Evolutionary conservation across 2,329 filamentous ascomycete genomes (phyloP), one percentile per base, ranked within the genome.

Genomic region (Epichloe baconii): DNA sequence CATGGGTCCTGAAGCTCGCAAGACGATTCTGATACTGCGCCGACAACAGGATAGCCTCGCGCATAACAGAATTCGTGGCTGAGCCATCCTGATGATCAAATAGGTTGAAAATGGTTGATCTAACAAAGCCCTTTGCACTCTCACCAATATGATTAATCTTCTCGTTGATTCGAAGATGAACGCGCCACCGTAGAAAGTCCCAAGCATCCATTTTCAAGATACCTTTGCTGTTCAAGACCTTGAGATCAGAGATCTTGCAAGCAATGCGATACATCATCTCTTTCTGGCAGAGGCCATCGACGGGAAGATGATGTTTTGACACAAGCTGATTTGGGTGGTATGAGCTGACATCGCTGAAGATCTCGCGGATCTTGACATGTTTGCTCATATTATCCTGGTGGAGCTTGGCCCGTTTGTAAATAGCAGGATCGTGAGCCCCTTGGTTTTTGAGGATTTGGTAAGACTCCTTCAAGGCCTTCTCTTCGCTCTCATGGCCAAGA

Each of bases 251-350:
- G 4, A 70, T 51, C 34, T 65, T 65, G 48, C 62, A 64, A 0
- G 63, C 65, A 2, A 70, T 48, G 3, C 58, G 61, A 43, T 70
- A 69, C 59, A 70, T 67, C 2, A 60, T 11, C 14, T 68, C 66
- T 46, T 62, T 61, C 1, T 64, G 56, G 46, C 67, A 70, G 0
- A 71, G 43, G 0, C 68, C 68, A 0, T 53, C 44, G 0, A 15
- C 6, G 0, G 66, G 66, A 0, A 70, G 54, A 41, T 67, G 61
- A 8, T 57, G 48, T 50, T 66, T 68, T 2, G 60, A 53, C 1
- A 68, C 58, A 0, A 70, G 50, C 41, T 69, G 68, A 42, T 71
- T 71, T 0, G 68, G 68, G 42, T 70, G 68, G 11, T 67, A 63
- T 0, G 41, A 40, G 2, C 58, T 56, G 1, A 54, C 48, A 0